Conservation (phyloP, 495 filamentous ascomycete genomes). For the Oidiodendron maius region DNA sequence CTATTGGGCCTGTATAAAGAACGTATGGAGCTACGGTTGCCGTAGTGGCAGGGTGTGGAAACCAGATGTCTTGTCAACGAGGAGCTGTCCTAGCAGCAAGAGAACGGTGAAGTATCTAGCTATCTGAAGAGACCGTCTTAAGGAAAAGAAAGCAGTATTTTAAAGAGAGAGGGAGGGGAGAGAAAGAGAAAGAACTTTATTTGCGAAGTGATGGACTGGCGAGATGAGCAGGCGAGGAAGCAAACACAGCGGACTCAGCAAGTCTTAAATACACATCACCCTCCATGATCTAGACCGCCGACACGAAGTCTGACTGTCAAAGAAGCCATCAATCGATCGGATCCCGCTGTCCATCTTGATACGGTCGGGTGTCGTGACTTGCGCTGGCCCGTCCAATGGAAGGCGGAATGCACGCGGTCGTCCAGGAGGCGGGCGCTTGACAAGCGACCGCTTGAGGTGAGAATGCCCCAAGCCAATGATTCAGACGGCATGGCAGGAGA, state of each 20-base stretch:
- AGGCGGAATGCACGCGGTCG: background rate
- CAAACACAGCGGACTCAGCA: constrained; percentile 16
- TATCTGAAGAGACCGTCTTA: constrained; percentile 22
- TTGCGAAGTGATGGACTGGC: constrained; percentile 5
- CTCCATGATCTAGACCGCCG: constrained; percentile 3
- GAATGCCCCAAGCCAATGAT: constrained; percentile 9
- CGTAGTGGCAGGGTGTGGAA: constrained; percentile 7
- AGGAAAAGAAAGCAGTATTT: no score
- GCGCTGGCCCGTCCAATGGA: constrained; percentile 22
- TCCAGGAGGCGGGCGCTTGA: constrained; percentile 17
- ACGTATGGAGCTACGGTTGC: constrained; percentile 2
- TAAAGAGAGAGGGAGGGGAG: constrained; percentile 11
- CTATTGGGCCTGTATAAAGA: constrained; percentile 16
- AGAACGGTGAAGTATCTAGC: constrained; percentile 15
- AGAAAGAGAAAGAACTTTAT: constrained; percentile 11
- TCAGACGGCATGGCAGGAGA: background rate
- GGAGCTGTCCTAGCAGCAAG: constrained; percentile 21
- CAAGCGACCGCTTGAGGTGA: constrained; percentile 11
- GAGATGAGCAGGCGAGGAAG: constrained; percentile 15
- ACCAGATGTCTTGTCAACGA: background rate
- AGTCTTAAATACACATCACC: constrained; percentile 19
- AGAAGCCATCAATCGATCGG: constrained; percentile 21
- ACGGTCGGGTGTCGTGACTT: constrained; percentile 18
- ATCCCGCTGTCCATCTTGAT: constrained; percentile 19
- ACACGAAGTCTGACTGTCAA: constrained; percentile 2